These are phyloP conservation scores for Blastobotrys ciferrii DNA, from an alignment of 1,139 yeast species.

Conservation along the genomic window DNA sequence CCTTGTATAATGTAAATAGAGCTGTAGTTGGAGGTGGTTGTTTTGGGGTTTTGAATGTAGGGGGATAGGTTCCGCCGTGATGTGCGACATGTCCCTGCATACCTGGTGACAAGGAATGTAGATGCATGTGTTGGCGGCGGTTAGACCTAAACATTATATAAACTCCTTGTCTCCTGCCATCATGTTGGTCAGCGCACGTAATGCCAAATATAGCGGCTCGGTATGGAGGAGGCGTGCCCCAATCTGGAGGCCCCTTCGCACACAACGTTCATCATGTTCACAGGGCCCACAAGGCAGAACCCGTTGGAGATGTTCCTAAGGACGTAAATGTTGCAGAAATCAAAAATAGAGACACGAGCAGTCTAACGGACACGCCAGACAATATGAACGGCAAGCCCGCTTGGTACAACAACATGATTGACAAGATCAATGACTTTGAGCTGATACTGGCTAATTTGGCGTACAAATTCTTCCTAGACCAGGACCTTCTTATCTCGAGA, in stretches of 20 bases:
- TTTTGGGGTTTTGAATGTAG: no score
- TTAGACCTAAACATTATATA: not conserved
- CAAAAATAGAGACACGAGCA: not conserved
- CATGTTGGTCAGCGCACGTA: not conserved
- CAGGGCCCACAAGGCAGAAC: no score
- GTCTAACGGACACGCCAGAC: not conserved
- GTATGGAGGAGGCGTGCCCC: not conserved
- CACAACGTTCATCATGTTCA: not conserved
- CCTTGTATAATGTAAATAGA: no score
- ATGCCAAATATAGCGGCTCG: not conserved
- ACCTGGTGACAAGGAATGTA: not conserved
- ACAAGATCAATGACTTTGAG: not conserved
- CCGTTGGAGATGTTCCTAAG: no score
- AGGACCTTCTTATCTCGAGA: not conserved
- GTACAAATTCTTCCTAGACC: not conserved
- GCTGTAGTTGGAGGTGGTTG: no score
- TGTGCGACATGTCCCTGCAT: not conserved
- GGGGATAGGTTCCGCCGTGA: no score
- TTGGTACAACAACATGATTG: slow-evolving; percentile 3
- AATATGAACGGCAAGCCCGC: slow-evolving; percentile 3
- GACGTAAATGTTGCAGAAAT: slow-evolving; percentile 1
- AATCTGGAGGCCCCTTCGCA: not conserved
- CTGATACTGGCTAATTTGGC: not conserved
- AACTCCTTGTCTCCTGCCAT: not conserved
- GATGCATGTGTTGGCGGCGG: not conserved